phyloP scores from a whole-genome alignment of 129 eudicot species.

The Smallanthus sonchifolius region DNA sequence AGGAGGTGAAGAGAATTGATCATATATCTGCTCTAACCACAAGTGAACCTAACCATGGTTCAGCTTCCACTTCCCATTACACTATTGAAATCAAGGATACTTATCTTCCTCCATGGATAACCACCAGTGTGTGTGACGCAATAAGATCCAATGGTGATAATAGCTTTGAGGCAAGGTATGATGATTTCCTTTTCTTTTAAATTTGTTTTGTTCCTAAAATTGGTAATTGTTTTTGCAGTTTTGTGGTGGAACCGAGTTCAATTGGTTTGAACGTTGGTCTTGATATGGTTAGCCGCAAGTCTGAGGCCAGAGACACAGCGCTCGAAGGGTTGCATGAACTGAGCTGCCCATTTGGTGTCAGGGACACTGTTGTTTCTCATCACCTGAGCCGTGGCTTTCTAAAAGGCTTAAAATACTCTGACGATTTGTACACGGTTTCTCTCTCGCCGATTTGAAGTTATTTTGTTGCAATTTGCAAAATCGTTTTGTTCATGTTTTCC shows the following conservation, averaged over 20 bases:
- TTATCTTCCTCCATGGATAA: constrained; percentile 91
- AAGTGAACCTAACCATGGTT: constrained; percentile 38
- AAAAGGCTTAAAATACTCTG: constrained; percentile 59
- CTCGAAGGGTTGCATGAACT: constrained; percentile 21
- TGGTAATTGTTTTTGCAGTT: constrained; percentile 45
- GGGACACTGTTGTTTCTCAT: constrained; percentile 37
- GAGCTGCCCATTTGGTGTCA: constrained; percentile 39
- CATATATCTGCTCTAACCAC: constrained; percentile 24
- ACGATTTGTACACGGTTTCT: constrained; percentile 55
- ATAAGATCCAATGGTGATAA: constrained; percentile 46
- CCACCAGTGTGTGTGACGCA: constrained; percentile 50
- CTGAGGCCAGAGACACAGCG: not conserved
- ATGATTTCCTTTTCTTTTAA: not conserved
- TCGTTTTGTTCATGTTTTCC: not conserved
- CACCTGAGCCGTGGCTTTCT: constrained; percentile 48
- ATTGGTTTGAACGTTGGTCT: constrained; percentile 75
- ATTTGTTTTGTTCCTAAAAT: not conserved
- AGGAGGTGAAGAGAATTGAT: constrained; percentile 66
- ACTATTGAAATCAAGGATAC: constrained; percentile 76
- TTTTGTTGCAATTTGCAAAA: constrained; percentile 1
- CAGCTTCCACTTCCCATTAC: constrained; percentile 42
- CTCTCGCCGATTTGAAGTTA: constrained; percentile 47
- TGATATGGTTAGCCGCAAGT: constrained; percentile 19
- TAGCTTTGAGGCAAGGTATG: constrained; percentile 81
- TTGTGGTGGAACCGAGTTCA: constrained; percentile 58